A percentile compares a stretch with the other conserved stretches of the same genome.
Conservation (phyloP, 2,329 filamentous ascomycete genomes). For the Penicillium janthinellum region DNA sequence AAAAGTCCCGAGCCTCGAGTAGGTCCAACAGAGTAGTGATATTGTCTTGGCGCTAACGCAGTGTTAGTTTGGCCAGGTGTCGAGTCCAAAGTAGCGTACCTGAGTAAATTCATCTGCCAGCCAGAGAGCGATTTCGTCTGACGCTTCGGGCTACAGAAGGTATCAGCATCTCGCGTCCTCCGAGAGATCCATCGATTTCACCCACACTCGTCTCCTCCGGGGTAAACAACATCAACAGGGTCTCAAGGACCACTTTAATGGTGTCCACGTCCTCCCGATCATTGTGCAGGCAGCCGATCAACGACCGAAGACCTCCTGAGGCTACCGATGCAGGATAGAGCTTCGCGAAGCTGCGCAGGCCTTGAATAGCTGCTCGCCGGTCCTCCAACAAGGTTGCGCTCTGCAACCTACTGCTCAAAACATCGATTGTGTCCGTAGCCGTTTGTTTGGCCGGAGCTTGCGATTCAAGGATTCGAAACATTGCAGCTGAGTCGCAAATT, state of each 20-base stretch:
- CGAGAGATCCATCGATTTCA: slow-evolving; percentile 21
- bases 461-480: slow-evolving; percentile 63
- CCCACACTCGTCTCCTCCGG: slow-evolving; percentile 63
- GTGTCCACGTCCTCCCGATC: slow-evolving; percentile 96
- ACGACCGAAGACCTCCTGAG: slow-evolving; percentile 82
- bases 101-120: slow-evolving; percentile 97
- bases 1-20: slow-evolving; percentile 83
- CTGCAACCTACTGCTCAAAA: slow-evolving; percentile 80
- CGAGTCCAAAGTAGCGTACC: slow-evolving; percentile 47
- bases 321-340: slow-evolving; percentile 94
- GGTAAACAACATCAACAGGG: slow-evolving; percentile 87
- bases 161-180: slow-evolving; percentile 23
- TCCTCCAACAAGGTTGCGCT: slow-evolving; percentile 94
- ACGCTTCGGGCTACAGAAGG: slow-evolving; percentile 73
- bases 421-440: slow-evolving; percentile 89
- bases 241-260: slow-evolving; percentile 92
- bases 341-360: slow-evolving; percentile 92
- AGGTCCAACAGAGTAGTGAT: slow-evolving; percentile 88
- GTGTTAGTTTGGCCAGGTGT: slow-evolving; percentile 49
- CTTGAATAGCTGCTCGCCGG: slow-evolving; percentile 86
- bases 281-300: slow-evolving; percentile 82
- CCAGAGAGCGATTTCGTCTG: slow-evolving; percentile 94
- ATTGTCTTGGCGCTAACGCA: slow-evolving; percentile 80
- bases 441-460: slow-evolving; percentile 93
- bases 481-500: slow-evolving; percentile 42